phyloP scores from a whole-genome alignment of 1,139 yeast genomes.

The Pichia sp. region DNA sequence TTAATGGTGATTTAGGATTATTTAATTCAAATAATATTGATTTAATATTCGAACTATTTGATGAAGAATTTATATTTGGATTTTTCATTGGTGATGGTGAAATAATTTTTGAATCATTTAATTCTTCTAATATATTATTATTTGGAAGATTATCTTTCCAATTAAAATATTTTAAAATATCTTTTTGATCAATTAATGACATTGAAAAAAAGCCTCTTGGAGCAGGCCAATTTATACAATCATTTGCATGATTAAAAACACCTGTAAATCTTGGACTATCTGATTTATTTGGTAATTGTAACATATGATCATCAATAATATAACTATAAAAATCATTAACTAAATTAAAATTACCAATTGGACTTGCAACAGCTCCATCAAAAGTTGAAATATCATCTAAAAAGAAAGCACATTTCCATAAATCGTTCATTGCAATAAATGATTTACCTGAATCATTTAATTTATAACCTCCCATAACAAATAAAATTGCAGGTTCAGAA shows the following conservation, averaged over 20 bases:
- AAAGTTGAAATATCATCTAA: constrained; percentile 28
- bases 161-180: constrained; percentile 1
- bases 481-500: constrained; percentile 27
- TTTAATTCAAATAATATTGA: no score
- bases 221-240: constrained; percentile 25
- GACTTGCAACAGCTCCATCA: constrained; percentile 26
- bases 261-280: constrained; percentile 19
- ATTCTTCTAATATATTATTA: neutral
- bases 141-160: constrained; percentile 2
- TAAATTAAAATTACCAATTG: constrained; percentile 26
- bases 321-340: constrained; percentile 18
- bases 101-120: neutral
- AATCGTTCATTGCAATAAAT: constrained; percentile 38
- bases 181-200: constrained; percentile 14
- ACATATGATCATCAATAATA: constrained; percentile 15
- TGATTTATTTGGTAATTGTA: constrained; percentile 5
- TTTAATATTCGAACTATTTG: neutral
- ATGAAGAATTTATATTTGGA: neutral
- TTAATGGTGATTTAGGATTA: constrained; percentile 1
- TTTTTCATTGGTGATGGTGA: neutral
- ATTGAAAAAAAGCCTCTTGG: constrained; percentile 28
- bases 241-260: constrained; percentile 20
- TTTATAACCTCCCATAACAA: constrained; percentile 41
- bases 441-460: constrained; percentile 16
- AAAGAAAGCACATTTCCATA: constrained; percentile 42